Base-by-base conservation (phyloP, 2,329 filamentous ascomycete species). In the Pestalotiopsis sp. region DNA sequence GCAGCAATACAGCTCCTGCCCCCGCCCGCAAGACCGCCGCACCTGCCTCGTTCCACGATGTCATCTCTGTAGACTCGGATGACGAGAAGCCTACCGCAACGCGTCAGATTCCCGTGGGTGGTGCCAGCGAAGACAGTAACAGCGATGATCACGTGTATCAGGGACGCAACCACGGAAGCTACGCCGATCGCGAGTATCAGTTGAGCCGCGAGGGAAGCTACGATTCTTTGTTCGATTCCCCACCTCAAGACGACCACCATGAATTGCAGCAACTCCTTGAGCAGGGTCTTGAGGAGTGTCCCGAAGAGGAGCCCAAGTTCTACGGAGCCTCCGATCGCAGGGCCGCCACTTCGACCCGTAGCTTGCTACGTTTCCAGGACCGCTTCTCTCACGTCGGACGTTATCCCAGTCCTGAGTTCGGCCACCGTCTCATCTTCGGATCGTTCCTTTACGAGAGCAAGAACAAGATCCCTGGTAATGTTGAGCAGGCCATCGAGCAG, bases 391-490 rank as follows among this genome's bases (percentile, higher is more conserved):
- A 49, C 14, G 56, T n/a, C 9, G 60, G 38, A 38, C 13, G 58
- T 4, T 52, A 25, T 38, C 70, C 70, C 14, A 13, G 14, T 31
- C 66, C 66, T 11, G 4, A 1, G 4, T 56, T 66, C 23, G 71
- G 70, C n/a, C 52, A 68, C 13, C 71, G 71, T 1, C 69, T 73
- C 61, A n/a, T 70, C 23, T 20, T 70, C n/a, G 57, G 31, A 23
- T 39, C 14, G n/a, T 72, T 71, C 31, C 31, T 59, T 23, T 17
- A n/a, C 4, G 69, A 70, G 39, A 39, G 61, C 4, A 59, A 25
- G 9, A 66, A 58, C 6, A 41, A 25, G 20, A 58, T 62, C 62
- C 20, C 25, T 58, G n/a, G 23, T 3, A 57, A 31, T 49, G 12
- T 11, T 31, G 27, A 64, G 20, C 27, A 59, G 25, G 39, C 64